Conservation (phyloP, 805 yeast genomes). For the Yamadazyma insecticola region DNA sequence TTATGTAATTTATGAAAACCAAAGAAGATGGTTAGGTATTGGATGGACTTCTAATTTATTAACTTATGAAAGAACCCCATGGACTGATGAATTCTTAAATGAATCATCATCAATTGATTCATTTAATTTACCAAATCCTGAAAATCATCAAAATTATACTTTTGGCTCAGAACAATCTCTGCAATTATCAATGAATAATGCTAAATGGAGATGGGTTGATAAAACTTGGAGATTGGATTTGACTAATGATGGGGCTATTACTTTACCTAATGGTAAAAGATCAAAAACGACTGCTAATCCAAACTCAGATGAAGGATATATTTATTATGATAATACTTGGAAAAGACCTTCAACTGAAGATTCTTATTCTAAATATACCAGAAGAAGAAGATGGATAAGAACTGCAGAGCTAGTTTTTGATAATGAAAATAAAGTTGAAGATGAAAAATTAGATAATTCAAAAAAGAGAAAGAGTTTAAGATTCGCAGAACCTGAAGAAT, state of each 20-base stretch:
- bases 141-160: slow-evolving; percentile 23
- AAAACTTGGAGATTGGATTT: slow-evolving; percentile 86
- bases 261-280: slow-evolving; percentile 57
- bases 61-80: slow-evolving; percentile 89
- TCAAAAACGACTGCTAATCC: slow-evolving; percentile 64
- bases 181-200: slow-evolving; percentile 27
- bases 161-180: slow-evolving; percentile 18
- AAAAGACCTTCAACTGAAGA: slow-evolving; percentile 85
- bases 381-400: slow-evolving; percentile 94
- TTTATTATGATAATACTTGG: slow-evolving; percentile 93
- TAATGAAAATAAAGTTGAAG: slow-evolving; percentile 7
- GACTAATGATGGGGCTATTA: slow-evolving; percentile 82
- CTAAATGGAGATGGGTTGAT: slow-evolving; percentile 95
- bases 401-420: slow-evolving; percentile 74
- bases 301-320: slow-evolving; percentile 73
- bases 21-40: slow-evolving; percentile 94
- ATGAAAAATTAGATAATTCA: slow-evolving; percentile 5
- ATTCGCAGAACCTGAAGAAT: slow-evolving; percentile 30
- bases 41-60: slow-evolving; percentile 95
- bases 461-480: slow-evolving; percentile 26
- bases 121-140: slow-evolving; percentile 76
- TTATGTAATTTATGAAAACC: slow-evolving; percentile 89
- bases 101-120: slow-evolving; percentile 73
- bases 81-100: slow-evolving; percentile 95
- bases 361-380: slow-evolving; percentile 82